Evolutionary conservation across 768 basidiomycete genomes (phyloP), one percentile per base, ranked within the genome.

Genomic region (Butyriboletus loyo): DNA sequence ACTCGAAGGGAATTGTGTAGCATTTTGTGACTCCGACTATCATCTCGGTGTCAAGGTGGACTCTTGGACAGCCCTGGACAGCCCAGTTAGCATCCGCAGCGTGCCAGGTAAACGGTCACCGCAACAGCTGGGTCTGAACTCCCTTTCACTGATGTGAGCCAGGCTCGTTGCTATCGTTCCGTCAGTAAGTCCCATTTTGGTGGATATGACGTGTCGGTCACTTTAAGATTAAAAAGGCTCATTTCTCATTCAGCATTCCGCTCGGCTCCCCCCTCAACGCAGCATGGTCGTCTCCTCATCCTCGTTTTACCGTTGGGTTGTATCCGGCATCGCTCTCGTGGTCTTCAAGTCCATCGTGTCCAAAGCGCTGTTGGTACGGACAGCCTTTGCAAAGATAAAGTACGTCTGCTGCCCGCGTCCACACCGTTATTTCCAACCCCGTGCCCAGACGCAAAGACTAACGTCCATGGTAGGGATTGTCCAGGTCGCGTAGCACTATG

Each of bases 401-500:
- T 64, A 25, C 7, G 56, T 50, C 24, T 15, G 2, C 28, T 44
- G 7, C 40, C 3, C n/a, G 8, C 7, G 4, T n/a, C 9, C 30
- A 2, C 21, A 7, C 17, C 27, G 3, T 25, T 2, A 5, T 37
- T 31, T 30, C 17, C 21, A 6, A 19, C 9, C 9, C 14, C 15
- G 15, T 21, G 0, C 22, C 9, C 4, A 24, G 30, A 11, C 2
- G 3, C 48, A 13, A 35, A 11, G 14, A 13, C 21, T 40, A n/a
- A 42, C 24, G 10, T 38, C 19, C 9, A 3, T n/a, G 19, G 22
- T 19, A 66, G 66, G 27, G 44, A 53, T 35, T 57, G 2, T 37
- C 68, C 67, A 5, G 66, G 68, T 1, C 53, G 50, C 4, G 8
- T 28, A 24, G 2, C 48, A 9, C 32, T 61, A 48, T 72, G 69